These are phyloP conservation scores for Dendrocalamus sinicus DNA, from an alignment of 176 grass and related monocot genomes.

Conservation along the genomic window DNA sequence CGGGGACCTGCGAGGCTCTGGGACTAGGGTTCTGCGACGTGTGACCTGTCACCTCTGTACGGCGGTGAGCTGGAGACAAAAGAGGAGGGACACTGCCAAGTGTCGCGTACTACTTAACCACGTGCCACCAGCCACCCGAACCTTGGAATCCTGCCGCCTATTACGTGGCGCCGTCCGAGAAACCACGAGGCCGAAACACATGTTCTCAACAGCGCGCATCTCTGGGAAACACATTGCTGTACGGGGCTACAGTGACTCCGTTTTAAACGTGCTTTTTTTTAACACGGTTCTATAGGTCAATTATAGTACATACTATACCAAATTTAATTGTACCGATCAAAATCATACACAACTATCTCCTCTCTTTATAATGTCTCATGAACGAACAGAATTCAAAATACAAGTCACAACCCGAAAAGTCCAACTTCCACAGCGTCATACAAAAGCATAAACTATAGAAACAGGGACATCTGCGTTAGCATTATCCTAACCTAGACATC, in stretches of 20 bases:
- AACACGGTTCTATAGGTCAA: no score
- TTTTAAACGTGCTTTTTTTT: no score
- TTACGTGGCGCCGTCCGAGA: not conserved
- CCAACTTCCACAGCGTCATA: not conserved
- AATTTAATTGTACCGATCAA: fast-evolving
- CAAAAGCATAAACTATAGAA: not conserved
- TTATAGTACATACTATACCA: no score
- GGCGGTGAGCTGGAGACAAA: constrained; percentile 30
- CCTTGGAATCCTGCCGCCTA: not conserved
- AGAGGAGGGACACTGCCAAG: constrained; percentile 36
- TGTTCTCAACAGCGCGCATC: not conserved
- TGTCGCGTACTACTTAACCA: constrained; percentile 18
- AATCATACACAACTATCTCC: no score
- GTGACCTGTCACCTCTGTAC: not conserved
- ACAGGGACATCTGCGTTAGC: constrained; percentile 18
- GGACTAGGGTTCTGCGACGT: not conserved
- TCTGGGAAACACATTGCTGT: not conserved
- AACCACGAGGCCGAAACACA: not conserved
- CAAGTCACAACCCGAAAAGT: no score
- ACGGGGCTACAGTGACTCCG: no score
- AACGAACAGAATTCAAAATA: no score
- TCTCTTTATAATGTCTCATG: no score
- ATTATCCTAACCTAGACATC: constrained; percentile 3
- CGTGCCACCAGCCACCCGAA: constrained; percentile 34
- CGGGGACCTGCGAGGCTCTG: no score